Evolutionary conservation across 495 filamentous ascomycete genomes (phyloP).

Genomic region (Penicillium canariense): DNA sequence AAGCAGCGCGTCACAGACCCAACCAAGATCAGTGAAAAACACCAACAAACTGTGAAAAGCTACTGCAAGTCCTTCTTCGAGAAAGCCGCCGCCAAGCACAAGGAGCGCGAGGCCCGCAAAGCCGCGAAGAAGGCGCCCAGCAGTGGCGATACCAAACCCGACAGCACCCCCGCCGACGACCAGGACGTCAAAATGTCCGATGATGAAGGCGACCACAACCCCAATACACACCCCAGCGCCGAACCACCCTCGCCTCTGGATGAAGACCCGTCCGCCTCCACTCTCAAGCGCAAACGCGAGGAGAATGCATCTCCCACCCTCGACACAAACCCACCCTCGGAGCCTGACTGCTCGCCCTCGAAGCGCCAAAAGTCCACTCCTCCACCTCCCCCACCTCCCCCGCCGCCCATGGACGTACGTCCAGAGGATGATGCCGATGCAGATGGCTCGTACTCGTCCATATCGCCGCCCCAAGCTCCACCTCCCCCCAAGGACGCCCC

Average conservation of each 20-base stretch:
- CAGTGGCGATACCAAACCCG: conserved; percentile 23
- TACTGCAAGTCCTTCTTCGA: conserved; percentile 84
- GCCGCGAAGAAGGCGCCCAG: conserved; percentile 40
- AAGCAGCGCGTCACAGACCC: conserved; percentile 79
- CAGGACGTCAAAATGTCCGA: conserved; percentile 55
- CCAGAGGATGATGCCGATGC: conserved; percentile 22
- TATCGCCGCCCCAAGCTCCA: conserved; percentile 23
- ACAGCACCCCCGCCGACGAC: conserved; percentile 34
- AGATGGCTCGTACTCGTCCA: conserved; percentile 14
- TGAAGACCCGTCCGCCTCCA: conserved; percentile 14
- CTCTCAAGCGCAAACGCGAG: conserved; percentile 26
- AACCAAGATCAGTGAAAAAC: conserved; percentile 71
- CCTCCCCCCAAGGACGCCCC: conserved; percentile 20
- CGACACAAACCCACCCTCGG: conserved; percentile 43
- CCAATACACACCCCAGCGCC: background rate
- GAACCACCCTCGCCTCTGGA: conserved; percentile 28
- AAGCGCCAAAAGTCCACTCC: conserved; percentile 44
- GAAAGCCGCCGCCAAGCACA: conserved; percentile 74
- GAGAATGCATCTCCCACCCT: conserved; percentile 53
- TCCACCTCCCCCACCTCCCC: conserved; percentile 34
- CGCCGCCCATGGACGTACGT: conserved; percentile 20
- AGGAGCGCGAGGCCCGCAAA: conserved; percentile 64
- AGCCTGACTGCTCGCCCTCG: conserved; percentile 29
- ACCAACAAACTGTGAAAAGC: conserved; percentile 75
- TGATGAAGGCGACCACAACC: conserved; percentile 42